Evolutionary conservation across 2,329 filamentous ascomycete genomes (phyloP).

Genomic region (Pseudogymnoascus sp.): DNA sequence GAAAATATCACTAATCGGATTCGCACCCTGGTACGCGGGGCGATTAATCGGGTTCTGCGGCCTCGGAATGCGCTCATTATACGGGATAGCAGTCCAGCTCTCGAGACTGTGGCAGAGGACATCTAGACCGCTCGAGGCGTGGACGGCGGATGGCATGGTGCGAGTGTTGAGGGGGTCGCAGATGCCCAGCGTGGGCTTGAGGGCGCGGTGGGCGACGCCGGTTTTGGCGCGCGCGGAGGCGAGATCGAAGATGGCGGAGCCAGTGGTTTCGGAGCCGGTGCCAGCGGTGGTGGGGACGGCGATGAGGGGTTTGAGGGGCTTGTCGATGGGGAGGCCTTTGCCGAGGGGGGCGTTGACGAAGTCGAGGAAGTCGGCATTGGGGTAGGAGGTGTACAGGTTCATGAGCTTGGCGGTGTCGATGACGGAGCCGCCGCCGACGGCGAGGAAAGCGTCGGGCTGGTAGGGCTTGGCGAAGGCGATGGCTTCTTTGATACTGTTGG

Average conservation of each 20-base stretch:
- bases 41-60: slow-evolving; percentile 84
- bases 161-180: slow-evolving; percentile 79
- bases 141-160: slow-evolving; percentile 92
- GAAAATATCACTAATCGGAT: slow-evolving; percentile 97
- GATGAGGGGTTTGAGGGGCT: slow-evolving; percentile 64
- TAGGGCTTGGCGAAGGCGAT: slow-evolving; percentile 80
- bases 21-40: slow-evolving; percentile 93
- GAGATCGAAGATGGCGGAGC: slow-evolving; percentile 95
- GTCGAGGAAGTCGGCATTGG: slow-evolving; percentile 88
- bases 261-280: slow-evolving; percentile 89
- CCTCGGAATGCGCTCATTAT: slow-evolving; percentile 72
- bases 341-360: slow-evolving; percentile 96
- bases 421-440: slow-evolving; percentile 87
- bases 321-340: slow-evolving; percentile 67
- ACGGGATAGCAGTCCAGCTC: slow-evolving; percentile 96
- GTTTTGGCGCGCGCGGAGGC: slow-evolving; percentile 88
- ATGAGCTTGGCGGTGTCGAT: slow-evolving; percentile 98
- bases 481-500: slow-evolving; percentile 68
- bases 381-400: slow-evolving; percentile 90
- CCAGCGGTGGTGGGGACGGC: slow-evolving; percentile 81
- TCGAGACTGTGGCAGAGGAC: slow-evolving; percentile 93
- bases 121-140: slow-evolving; percentile 84
- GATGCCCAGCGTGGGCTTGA: slow-evolving; percentile 92
- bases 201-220: slow-evolving; percentile 85
- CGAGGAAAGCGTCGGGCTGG: slow-evolving; percentile 79